Percentiles rank a stretch among this genome's conserved stretches.
Conservation (phyloP, 2,329 filamentous ascomycete genomes). For the Coccinonectria pachysandricola region DNA sequence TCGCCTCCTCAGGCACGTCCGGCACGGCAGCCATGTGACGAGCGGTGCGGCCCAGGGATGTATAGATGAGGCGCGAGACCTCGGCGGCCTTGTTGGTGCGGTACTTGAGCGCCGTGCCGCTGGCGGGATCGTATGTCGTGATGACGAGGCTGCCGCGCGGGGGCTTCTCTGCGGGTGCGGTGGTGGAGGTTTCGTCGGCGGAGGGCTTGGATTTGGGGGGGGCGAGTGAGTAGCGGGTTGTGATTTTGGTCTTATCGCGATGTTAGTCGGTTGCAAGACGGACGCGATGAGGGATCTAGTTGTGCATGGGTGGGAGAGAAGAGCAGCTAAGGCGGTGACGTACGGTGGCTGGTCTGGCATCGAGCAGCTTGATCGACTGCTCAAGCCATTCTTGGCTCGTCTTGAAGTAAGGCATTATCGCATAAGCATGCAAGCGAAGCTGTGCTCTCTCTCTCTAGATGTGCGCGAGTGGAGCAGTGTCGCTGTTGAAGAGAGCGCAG, state of each 20-base stretch:
- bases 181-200: constrained; percentile 18
- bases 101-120: constrained; percentile 82
- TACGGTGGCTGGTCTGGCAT: constrained; percentile 79
- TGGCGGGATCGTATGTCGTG: constrained; percentile 79
- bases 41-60: constrained; percentile 66
- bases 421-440: not conserved
- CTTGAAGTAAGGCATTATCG: constrained; percentile 65
- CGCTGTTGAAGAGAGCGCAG: too few species aligned
- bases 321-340: constrained; percentile 20
- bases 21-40: constrained; percentile 53
- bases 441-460: not conserved
- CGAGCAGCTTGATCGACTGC: constrained; percentile 73
- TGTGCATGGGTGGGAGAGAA: not conserved
- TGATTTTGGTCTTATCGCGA: constrained; percentile 64
- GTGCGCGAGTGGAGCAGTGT: not conserved
- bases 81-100: constrained; percentile 83
- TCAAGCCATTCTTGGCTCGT: constrained; percentile 87
- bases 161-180: constrained; percentile 29
- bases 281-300: not conserved
- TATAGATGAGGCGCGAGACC: constrained; percentile 66
- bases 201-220: constrained; percentile 22
- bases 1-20: constrained; percentile 30
- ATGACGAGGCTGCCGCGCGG: constrained; percentile 64
- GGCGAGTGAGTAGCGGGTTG: constrained; percentile 77
- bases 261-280: constrained; percentile 4